Percentiles rank a stretch among this genome's conserved stretches.
Conservation (phyloP, 1,139 yeast species). For the Candida gigantensis region DNA sequence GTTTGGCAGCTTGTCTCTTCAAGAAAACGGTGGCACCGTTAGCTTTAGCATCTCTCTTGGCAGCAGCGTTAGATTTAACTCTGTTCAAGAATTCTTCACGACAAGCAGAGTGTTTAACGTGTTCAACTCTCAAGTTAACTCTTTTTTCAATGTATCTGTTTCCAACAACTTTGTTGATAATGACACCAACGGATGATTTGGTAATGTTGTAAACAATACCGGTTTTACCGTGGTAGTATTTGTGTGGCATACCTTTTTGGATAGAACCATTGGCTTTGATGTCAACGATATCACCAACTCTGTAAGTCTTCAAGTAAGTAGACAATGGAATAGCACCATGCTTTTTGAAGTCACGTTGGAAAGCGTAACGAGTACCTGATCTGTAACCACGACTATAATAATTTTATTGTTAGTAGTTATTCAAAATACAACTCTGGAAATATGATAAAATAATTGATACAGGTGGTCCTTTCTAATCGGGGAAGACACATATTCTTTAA, state of each 20-base stretch:
- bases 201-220: slow-evolving; percentile 99
- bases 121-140: slow-evolving; percentile 97
- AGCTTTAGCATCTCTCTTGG: slow-evolving; percentile 92
- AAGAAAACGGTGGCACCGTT: slow-evolving; percentile 88
- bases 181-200: slow-evolving; percentile 97
- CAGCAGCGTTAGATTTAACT: slow-evolving; percentile 95
- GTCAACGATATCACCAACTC: slow-evolving; percentile 99
- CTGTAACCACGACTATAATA: slow-evolving; percentile 93
- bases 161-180: slow-evolving; percentile 97
- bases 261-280: slow-evolving; percentile 99
- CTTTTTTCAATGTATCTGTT: slow-evolving; percentile 99
- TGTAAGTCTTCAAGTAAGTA: slow-evolving; percentile 96
- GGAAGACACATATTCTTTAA: no score
- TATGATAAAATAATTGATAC: neutral
- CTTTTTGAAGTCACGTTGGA: slow-evolving; percentile 99
- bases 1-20: slow-evolving; percentile 98
- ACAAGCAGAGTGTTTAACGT: slow-evolving; percentile 99
- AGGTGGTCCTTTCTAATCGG: neutral
- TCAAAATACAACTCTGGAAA: no score
- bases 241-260: slow-evolving; percentile 99
- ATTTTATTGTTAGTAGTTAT: slow-evolving; percentile 12
- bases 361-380: slow-evolving; percentile 99
- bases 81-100: slow-evolving; percentile 98
- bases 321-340: slow-evolving; percentile 95
- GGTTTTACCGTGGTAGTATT: slow-evolving; percentile 99